phyloP scores from a whole-genome alignment of 805 yeast species.

The Lachancea thermotolerans region DNA sequence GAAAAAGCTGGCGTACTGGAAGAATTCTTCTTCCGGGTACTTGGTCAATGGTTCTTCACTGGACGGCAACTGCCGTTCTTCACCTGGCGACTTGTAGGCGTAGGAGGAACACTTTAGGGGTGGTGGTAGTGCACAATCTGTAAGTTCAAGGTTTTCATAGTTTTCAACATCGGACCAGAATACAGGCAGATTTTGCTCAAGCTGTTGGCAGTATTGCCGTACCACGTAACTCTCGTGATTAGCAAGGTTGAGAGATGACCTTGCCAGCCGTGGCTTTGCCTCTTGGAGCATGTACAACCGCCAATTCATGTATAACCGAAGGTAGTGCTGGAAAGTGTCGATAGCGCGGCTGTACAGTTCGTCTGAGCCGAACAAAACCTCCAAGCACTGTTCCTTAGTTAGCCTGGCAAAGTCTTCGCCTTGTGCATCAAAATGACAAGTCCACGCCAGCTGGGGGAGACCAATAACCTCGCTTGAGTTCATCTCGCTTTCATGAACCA shows the following conservation, averaged over 20 bases:
- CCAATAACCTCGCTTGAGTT: conserved; percentile 11
- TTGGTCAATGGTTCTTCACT: background rate
- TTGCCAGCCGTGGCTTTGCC: background rate
- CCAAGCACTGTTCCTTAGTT: conserved; percentile 10
- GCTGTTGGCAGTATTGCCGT: background rate
- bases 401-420: conserved; percentile 7
- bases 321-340: conserved; percentile 7
- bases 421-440: conserved; percentile 8
- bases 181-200: background rate
- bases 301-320: conserved; percentile 10
- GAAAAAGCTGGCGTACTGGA: too few species aligned
- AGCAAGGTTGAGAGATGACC: background rate
- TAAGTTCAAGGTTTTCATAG: background rate
- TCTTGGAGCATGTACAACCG: conserved; percentile 4
- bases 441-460: conserved; percentile 20
- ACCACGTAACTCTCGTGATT: background rate
- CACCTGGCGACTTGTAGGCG: background rate
- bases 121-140: background rate
- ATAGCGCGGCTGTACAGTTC: conserved; percentile 3
- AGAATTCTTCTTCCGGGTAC: background rate
- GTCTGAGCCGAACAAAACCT: background rate
- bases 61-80: background rate
- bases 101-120: background rate
- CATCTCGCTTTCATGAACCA: conserved; percentile 6
- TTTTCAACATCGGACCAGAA: background rate